These are phyloP conservation scores for Suillus subaureus DNA, from an alignment of 768 basidiomycete species.

Conservation along the genomic window DNA sequence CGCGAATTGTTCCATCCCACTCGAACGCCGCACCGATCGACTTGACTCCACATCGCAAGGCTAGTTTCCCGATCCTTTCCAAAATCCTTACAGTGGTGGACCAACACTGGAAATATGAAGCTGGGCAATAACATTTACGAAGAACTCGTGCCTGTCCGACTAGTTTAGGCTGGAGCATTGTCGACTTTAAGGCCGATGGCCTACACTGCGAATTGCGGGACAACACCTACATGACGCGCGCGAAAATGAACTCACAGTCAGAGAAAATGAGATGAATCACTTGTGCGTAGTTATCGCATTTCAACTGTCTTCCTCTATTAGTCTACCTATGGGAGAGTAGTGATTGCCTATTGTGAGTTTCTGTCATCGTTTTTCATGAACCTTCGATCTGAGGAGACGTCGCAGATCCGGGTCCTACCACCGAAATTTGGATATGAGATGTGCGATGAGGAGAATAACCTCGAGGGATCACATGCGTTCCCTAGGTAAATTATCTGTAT, in stretches of 20 bases:
- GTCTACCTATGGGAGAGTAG: background rate
- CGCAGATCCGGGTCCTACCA: background rate
- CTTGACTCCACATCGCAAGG: background rate
- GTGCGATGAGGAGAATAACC: background rate
- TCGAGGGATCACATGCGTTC: background rate
- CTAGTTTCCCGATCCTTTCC: background rate
- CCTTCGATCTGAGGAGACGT: background rate
- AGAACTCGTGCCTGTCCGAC: background rate
- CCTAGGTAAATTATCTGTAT: background rate
- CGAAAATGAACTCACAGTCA: background rate
- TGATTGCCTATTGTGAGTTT: background rate
- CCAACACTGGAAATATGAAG: too few species aligned
- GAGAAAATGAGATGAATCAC: background rate
- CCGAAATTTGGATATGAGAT: background rate
- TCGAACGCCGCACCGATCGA: background rate
- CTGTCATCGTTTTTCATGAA: background rate
- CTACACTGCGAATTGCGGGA: background rate
- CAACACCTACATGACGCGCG: background rate
- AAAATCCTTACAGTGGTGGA: background rate
- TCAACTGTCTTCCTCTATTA: background rate
- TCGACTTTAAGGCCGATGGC: background rate
- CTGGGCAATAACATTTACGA: background rate
- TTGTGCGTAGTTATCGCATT: background rate
- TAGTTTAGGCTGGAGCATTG: background rate
- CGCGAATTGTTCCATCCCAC: background rate